Evolutionary conservation across 1,284 basidiomycete species (phyloP), one percentile per base, ranked within the genome.

Genomic region (Coniferiporia sulphurascens): DNA sequence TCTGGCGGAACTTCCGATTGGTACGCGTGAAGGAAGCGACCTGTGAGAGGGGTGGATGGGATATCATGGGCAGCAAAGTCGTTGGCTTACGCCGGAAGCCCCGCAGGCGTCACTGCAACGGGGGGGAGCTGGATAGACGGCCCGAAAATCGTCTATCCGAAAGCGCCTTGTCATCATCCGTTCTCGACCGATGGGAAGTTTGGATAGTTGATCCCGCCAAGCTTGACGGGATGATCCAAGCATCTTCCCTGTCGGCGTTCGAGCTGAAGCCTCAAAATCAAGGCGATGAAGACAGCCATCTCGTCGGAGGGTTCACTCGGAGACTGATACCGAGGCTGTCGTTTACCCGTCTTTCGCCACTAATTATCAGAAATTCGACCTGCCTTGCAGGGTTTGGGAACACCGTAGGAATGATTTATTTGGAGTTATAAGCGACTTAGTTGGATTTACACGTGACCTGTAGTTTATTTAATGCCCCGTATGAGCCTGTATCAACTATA

Each of bases 361-460:
- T 89, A 61, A 68, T 83, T 35, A 74, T 78, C 55, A 73, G 76
- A 19, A 69, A 77, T 44, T 73, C 78, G 27, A 74, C 77, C 66
- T 83, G 78, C 63, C 68, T 90, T 13, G 86, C 85, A 58, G 89
- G 89, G 13, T 89, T 92, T 66, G 90, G 90, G 48, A 92, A 92
- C 69, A 90, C 89, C 1, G 75, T 90, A 55, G 89, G 89, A 32
- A 65, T 87, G 49, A 81, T 91, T 65, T 43, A 62, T 48, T 62
- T 62, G 48, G 46, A 36, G 38, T 52, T 21, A 27, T 56, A 35
- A 60, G 27, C 1, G 8, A 55, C 52, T 34, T 17, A n/a, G 17
- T 17, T 34, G 32, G 21, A 48, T n/a, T 17, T 9, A 4, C 17
- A 32, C 45, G 2, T 34, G 45, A 21, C n/a, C 19, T 5, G n/a